Evolutionary conservation across 2,329 filamentous ascomycete species (phyloP).

Genomic region (Hypoxylon sp.): DNA sequence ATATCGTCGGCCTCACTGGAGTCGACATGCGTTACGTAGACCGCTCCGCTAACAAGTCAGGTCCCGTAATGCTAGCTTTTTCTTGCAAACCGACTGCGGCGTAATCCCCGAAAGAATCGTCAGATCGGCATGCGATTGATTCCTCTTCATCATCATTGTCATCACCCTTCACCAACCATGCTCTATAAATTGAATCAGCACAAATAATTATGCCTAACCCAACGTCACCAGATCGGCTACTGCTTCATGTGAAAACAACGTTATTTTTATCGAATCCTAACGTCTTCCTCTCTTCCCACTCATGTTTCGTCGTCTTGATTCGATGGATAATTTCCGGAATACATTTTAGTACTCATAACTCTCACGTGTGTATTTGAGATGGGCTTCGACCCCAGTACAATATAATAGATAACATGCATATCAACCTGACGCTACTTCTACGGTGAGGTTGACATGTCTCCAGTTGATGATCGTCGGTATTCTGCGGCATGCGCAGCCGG

Average conservation of each 20-base stretch:
- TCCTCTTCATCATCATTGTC: conserved; percentile 16
- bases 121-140: conserved; percentile 42
- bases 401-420: conserved; percentile 44
- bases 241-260: conserved; percentile 25
- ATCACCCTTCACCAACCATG: conserved; percentile 5
- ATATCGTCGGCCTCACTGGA: conserved; percentile 26
- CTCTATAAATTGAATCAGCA: conserved; percentile 17
- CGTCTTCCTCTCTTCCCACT: conserved; percentile 4
- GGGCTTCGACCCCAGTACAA: conserved; percentile 36
- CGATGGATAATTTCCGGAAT: conserved; percentile 28
- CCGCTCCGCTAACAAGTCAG: conserved; percentile 25
- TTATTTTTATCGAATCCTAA: conserved; percentile 39
- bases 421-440: conserved; percentile 43
- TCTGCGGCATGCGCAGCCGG: conserved; percentile 20
- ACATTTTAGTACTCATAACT: conserved; percentile 28
- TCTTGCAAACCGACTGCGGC: conserved; percentile 3
- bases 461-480: conserved; percentile 32
- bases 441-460: conserved; percentile 42
- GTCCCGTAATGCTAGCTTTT: conserved; percentile 8
- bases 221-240: conserved; percentile 6
- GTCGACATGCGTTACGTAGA: conserved; percentile 30
- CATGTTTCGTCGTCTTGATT: conserved; percentile 31
- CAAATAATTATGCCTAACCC: neutral
- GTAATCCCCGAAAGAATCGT: conserved; percentile 27
- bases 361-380: conserved; percentile 31